phyloP scores from a whole-genome alignment of 2,329 filamentous ascomycete species.

The Plenodomus lindquistii region DNA sequence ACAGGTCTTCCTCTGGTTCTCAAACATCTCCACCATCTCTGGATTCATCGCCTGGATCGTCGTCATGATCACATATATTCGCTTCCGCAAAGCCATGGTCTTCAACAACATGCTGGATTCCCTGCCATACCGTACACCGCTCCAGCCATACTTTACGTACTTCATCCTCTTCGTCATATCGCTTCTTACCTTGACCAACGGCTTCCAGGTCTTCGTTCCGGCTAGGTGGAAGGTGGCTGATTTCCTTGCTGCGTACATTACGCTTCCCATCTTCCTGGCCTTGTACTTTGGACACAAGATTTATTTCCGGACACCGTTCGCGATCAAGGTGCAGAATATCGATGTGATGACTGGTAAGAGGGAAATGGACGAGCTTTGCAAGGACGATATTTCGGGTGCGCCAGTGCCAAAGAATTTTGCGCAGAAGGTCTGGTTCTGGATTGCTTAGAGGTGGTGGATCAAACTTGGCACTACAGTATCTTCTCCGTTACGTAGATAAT shows the following conservation, averaged over 20 bases:
- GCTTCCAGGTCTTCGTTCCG: conserved; percentile 59
- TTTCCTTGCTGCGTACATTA: conserved; percentile 58
- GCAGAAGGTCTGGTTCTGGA: conserved; percentile 43
- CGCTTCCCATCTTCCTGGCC: conserved; percentile 42
- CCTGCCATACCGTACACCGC: conserved; percentile 55
- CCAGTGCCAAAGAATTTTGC: conserved; percentile 39
- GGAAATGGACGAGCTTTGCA: conserved; percentile 44
- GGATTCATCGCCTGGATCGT: conserved; percentile 61
- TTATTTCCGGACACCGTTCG: conserved; percentile 31
- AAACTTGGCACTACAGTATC: too few species aligned
- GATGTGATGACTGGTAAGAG: conserved; percentile 40
- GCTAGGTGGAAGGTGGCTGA: conserved; percentile 49
- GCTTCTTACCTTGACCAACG: conserved; percentile 40
- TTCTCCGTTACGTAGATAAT: too few species aligned
- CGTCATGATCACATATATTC: conserved; percentile 61
- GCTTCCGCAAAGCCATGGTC: conserved; percentile 55
- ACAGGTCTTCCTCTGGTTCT: conserved; percentile 68
- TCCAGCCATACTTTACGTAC: conserved; percentile 61
- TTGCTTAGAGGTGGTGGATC: conserved; percentile 27
- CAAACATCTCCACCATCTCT: conserved; percentile 67
- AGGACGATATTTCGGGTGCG: conserved; percentile 32
- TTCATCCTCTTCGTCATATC: conserved; percentile 57
- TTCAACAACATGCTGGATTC: conserved; percentile 60
- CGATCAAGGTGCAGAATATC: conserved; percentile 32
- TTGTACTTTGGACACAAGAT: conserved; percentile 43